Conservation (phyloP, 179 eudicot genomes). For the Silene vulgaris region DNA sequence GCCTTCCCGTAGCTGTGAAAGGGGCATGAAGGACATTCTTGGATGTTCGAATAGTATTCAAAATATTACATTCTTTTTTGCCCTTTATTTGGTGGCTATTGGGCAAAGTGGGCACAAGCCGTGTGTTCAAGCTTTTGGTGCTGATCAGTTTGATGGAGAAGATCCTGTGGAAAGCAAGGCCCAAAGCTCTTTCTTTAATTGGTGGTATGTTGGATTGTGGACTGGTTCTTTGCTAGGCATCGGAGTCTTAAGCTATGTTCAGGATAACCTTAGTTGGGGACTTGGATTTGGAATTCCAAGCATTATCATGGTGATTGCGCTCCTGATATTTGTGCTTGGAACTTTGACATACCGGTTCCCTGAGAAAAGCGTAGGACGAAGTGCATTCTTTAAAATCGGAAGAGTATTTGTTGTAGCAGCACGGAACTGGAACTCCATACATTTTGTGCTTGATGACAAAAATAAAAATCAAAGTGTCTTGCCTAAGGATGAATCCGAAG, state of each 20-base stretch:
- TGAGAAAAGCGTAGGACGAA: slow-evolving; percentile 29
- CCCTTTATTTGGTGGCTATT: slow-evolving; percentile 36
- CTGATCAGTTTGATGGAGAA: slow-evolving; percentile 66
- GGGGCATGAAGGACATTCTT: neutral
- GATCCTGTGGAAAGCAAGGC: slow-evolving; percentile 45
- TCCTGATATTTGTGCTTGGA: slow-evolving; percentile 52
- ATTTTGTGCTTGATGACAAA: slow-evolving; percentile 20
- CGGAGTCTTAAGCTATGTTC: slow-evolving; percentile 45
- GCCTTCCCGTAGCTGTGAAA: slow-evolving; percentile 22
- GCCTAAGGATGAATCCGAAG: slow-evolving; percentile 21
- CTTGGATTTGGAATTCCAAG: slow-evolving; percentile 81
- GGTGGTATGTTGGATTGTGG: slow-evolving; percentile 57
- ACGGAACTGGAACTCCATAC: slow-evolving; percentile 35
- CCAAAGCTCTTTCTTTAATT: slow-evolving; percentile 74
- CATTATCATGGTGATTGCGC: slow-evolving; percentile 46
- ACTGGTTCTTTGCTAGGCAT: slow-evolving; percentile 32
- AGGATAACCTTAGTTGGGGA: slow-evolving; percentile 69
- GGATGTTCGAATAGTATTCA: slow-evolving; percentile 36
- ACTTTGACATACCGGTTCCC: slow-evolving; percentile 44
- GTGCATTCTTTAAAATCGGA: slow-evolving; percentile 50
- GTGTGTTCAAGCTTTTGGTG: slow-evolving; percentile 77
- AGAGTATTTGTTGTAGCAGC: slow-evolving; percentile 48
- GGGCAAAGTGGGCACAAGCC: slow-evolving; percentile 73
- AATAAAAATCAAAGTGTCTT: neutral
- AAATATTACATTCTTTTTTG: slow-evolving; percentile 23